phyloP scores from a whole-genome alignment of 805 yeast genomes.

The Komagataella mondaviorum region DNA sequence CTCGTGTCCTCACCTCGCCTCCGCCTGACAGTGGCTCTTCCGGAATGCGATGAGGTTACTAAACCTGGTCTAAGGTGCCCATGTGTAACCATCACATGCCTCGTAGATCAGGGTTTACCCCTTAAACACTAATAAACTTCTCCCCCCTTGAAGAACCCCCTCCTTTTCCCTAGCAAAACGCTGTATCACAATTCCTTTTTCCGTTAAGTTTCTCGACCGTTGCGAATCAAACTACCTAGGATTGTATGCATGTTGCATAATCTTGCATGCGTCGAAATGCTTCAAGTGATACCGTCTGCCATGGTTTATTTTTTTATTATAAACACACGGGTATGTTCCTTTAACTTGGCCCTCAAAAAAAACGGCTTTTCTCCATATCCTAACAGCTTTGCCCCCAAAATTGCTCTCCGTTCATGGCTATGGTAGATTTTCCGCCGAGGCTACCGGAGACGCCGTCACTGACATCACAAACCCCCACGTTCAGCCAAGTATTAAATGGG shows the following conservation, averaged over 20 bases:
- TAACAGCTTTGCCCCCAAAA: not conserved
- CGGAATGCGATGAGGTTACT: not conserved
- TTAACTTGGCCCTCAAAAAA: not conserved
- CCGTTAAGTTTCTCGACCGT: not conserved
- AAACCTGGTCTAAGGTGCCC: not conserved
- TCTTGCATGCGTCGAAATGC: not conserved
- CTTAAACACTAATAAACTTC: not conserved
- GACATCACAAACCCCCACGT: constrained; percentile 10
- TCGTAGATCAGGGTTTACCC: not conserved
- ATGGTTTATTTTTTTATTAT: not conserved
- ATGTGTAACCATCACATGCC: not conserved
- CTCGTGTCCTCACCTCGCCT: not conserved
- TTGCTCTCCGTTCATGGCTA: not conserved
- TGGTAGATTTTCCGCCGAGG: not conserved
- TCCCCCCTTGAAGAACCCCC: not conserved
- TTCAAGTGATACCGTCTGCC: not conserved
- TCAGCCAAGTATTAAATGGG: constrained; percentile 15
- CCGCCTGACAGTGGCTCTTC: not conserved
- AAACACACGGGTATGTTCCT: not conserved
- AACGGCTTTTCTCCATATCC: not conserved
- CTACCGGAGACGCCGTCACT: not conserved
- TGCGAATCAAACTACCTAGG: not conserved
- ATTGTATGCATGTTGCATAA: not conserved
- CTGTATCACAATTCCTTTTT: not conserved
- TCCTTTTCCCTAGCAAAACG: not conserved